phyloP scores from a whole-genome alignment of 768 basidiomycete species.

The Rhizopogon rudus region DNA sequence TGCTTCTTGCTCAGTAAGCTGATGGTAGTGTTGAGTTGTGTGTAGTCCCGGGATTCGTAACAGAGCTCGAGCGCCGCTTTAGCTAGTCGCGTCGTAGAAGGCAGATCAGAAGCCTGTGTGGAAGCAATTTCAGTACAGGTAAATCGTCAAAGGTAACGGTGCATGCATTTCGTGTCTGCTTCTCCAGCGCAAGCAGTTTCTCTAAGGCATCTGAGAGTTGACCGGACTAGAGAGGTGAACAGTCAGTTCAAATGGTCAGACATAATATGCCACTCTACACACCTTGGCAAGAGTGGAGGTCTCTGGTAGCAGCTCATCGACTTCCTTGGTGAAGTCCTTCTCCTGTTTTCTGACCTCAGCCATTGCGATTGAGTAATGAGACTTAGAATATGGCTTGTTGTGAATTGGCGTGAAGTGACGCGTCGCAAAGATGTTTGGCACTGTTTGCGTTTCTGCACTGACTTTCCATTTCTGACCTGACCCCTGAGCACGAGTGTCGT shows the following conservation, averaged over 20 bases:
- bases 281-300: slow-evolving; percentile 70
- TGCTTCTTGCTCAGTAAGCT: slow-evolving; percentile 86
- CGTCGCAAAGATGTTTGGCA: slow-evolving; percentile 53
- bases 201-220: slow-evolving; percentile 85
- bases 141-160: background rate
- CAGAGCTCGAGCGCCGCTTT: slow-evolving; percentile 67
- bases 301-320: slow-evolving; percentile 69
- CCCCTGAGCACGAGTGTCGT: slow-evolving; percentile 13
- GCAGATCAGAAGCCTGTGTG: slow-evolving; percentile 80
- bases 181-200: slow-evolving; percentile 85
- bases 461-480: slow-evolving; percentile 13
- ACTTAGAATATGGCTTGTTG: slow-evolving; percentile 36
- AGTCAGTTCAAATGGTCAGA: slow-evolving; percentile 5
- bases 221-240: slow-evolving; percentile 50
- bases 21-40: slow-evolving; percentile 66
- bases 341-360: slow-evolving; percentile 81
- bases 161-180: slow-evolving; percentile 91
- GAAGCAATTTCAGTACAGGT: slow-evolving; percentile 1
- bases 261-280: slow-evolving; percentile 15
- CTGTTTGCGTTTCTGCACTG: slow-evolving; percentile 24
- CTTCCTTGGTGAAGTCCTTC: slow-evolving; percentile 83
- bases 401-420: slow-evolving; percentile 40
- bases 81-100: slow-evolving; percentile 86
- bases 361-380: slow-evolving; percentile 49
- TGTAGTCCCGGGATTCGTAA: slow-evolving; percentile 67